These are phyloP conservation scores for Lyophyllum atratum DNA, from an alignment of 768 basidiomycete species.

Conservation along the genomic window DNA sequence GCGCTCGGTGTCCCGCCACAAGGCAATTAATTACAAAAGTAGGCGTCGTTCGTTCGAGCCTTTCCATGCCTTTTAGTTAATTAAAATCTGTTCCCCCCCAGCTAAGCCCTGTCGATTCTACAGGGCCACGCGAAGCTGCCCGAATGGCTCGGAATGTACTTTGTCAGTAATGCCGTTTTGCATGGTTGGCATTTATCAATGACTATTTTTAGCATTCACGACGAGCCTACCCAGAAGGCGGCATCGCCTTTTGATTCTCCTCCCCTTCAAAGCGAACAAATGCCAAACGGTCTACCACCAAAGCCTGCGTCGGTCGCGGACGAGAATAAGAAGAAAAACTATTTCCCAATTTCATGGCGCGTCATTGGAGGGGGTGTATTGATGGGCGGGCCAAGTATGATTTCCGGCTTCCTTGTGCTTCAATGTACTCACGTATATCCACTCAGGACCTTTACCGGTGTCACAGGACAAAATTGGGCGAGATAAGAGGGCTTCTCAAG, in stretches of 20 bases:
- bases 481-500: not conserved
- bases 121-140: constrained; percentile 45
- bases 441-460: not conserved
- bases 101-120: constrained; percentile 67
- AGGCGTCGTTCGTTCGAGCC: constrained; percentile 5
- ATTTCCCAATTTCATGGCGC: constrained; percentile 71
- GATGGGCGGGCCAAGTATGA: constrained; percentile 42
- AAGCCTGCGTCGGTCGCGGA: constrained; percentile 27
- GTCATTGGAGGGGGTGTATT: constrained; percentile 81
- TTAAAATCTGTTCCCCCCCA: constrained; percentile 20
- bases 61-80: not conserved
- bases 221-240: constrained; percentile 20
- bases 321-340: constrained; percentile 45
- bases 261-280: constrained; percentile 1
- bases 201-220: constrained; percentile 45
- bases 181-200: constrained; percentile 1
- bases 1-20: constrained; percentile 31
- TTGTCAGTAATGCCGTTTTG: constrained; percentile 44
- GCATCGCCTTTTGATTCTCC: constrained; percentile 16
- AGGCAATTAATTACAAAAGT: constrained; percentile 45
- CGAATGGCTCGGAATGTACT: constrained; percentile 56
- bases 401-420: not conserved
- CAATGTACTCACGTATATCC: not conserved
- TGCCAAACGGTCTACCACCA: constrained; percentile 16
- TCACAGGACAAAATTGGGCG: not conserved